These are phyloP conservation scores for Geotrichum klebahnii DNA, from an alignment of 1,139 yeast species.

Conservation along the genomic window DNA sequence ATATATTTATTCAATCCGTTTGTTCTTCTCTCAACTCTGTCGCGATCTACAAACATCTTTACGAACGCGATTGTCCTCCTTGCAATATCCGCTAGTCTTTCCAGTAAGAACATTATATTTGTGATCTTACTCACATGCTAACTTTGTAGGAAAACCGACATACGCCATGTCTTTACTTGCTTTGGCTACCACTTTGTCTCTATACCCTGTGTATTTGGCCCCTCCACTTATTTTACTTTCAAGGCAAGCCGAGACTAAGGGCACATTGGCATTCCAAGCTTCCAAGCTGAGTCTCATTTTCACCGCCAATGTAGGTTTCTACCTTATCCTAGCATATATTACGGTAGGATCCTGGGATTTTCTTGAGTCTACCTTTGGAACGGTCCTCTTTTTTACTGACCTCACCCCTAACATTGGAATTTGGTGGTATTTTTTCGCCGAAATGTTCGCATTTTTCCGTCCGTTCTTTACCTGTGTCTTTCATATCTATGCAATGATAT, in stretches of 20 bases:
- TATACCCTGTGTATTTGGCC: constrained; percentile 50
- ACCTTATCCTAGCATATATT: constrained; percentile 45
- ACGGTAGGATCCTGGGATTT: constrained; percentile 51
- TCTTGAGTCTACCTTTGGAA: constrained; percentile 57
- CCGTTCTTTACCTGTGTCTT: constrained; percentile 81
- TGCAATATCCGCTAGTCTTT: constrained; percentile 45
- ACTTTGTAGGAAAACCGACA: constrained; percentile 41
- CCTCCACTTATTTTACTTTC: constrained; percentile 28
- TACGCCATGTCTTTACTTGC: constrained; percentile 56
- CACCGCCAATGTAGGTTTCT: constrained; percentile 31
- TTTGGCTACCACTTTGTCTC: constrained; percentile 60
- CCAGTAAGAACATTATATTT: constrained; percentile 4
- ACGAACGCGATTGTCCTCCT: constrained; percentile 55
- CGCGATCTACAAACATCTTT: constrained; percentile 65
- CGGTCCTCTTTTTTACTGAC: constrained; percentile 58
- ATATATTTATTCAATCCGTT: constrained; percentile 80
- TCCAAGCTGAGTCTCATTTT: constrained; percentile 27
- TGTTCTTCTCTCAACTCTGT: constrained; percentile 58
- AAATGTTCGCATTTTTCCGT: constrained; percentile 85
- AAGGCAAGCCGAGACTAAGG: constrained; percentile 9
- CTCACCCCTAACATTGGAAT: constrained; percentile 82
- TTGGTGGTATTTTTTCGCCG: constrained; percentile 98
- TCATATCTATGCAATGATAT: constrained; percentile 67
- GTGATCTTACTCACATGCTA: constrained; percentile 1
- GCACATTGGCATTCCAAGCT: constrained; percentile 9